Conservation (phyloP, 495 filamentous ascomycete genomes). For the Hypoxylon cercidicola region DNA sequence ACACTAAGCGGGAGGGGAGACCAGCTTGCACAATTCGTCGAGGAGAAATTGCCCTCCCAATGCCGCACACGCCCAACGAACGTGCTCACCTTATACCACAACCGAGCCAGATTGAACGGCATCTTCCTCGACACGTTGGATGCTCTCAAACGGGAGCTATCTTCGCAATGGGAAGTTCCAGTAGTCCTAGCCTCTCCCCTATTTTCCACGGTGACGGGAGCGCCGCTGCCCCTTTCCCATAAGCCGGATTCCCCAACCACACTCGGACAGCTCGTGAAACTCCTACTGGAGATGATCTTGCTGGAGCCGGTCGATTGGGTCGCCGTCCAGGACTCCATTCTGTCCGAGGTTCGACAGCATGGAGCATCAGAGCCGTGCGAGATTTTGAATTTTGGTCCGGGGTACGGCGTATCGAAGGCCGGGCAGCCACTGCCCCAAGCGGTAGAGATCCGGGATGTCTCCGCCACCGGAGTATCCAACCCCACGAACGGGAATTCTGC, state of each 20-base stretch:
- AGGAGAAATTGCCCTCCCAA: slow-evolving; percentile 6
- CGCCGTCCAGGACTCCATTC: slow-evolving; percentile 11
- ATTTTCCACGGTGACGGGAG: not conserved
- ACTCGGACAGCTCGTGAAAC: not conserved
- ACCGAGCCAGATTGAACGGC: slow-evolving; percentile 6
- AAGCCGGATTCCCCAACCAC: slow-evolving; percentile 1
- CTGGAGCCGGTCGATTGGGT: slow-evolving; percentile 21
- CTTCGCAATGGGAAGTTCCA: slow-evolving; percentile 8
- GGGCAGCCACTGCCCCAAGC: not conserved
- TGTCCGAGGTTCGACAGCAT: not conserved
- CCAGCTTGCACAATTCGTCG: slow-evolving; percentile 11
- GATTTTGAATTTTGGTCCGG: slow-evolving; percentile 1
- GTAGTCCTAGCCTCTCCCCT: not conserved
- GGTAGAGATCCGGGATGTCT: slow-evolving; percentile 6
- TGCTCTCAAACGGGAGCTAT: slow-evolving; percentile 9
- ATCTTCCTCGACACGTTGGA: slow-evolving; percentile 10
- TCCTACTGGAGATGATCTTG: slow-evolving; percentile 16
- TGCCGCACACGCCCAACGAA: slow-evolving; percentile 18
- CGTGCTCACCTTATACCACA: slow-evolving; percentile 15
- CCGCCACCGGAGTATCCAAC: not conserved
- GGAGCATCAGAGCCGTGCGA: not conserved
- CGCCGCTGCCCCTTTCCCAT: not conserved
- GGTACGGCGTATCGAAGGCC: slow-evolving; percentile 2
- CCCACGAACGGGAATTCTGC: not conserved
- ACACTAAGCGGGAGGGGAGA: slow-evolving; percentile 22